Evolutionary conservation across 2,329 filamentous ascomycete genomes (phyloP).

Genomic region (Arthroderma sp.): DNA sequence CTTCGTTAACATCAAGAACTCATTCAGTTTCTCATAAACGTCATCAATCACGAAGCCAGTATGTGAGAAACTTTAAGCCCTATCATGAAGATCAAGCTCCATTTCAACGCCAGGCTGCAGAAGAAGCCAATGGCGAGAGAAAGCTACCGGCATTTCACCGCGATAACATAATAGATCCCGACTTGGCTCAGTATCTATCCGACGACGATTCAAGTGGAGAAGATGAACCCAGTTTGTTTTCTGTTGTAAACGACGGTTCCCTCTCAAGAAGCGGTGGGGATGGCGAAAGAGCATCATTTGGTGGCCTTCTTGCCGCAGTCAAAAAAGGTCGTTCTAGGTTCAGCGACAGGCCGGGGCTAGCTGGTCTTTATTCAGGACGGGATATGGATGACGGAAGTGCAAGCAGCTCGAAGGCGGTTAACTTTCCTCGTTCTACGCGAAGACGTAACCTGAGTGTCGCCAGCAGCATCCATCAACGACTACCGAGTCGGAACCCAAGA

Average conservation of each 20-base stretch:
- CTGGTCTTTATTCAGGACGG: slow-evolving; percentile 52
- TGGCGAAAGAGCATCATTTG: slow-evolving; percentile 59
- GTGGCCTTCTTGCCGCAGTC: slow-evolving; percentile 56
- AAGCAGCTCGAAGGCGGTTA: slow-evolving; percentile 43
- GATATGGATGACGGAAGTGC: slow-evolving; percentile 54
- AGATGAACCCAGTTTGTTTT: slow-evolving; percentile 76
- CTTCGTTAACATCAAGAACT: slow-evolving; percentile 53
- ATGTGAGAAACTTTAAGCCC: slow-evolving; percentile 61
- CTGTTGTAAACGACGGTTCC: slow-evolving; percentile 53
- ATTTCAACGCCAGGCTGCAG: slow-evolving; percentile 61
- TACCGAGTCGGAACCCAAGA: slow-evolving; percentile 57
- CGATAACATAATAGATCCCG: slow-evolving; percentile 96
- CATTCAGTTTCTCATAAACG: slow-evolving; percentile 70
- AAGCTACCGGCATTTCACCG: slow-evolving; percentile 87
- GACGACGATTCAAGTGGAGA: slow-evolving; percentile 87
- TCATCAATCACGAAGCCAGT: slow-evolving; percentile 76
- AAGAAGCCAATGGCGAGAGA: slow-evolving; percentile 52
- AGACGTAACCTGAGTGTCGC: slow-evolving; percentile 74
- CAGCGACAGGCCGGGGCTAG: slow-evolving; percentile 60
- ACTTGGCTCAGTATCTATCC: slow-evolving; percentile 88
- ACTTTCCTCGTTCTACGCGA: slow-evolving; percentile 50
- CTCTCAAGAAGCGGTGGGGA: slow-evolving; percentile 53
- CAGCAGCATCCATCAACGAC: slow-evolving; percentile 56
- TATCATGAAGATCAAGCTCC: slow-evolving; percentile 69
- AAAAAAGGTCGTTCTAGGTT: slow-evolving; percentile 60